phyloP scores from a whole-genome alignment of 2,329 filamentous ascomycete genomes.

The Colletotrichum echinochloae region DNA sequence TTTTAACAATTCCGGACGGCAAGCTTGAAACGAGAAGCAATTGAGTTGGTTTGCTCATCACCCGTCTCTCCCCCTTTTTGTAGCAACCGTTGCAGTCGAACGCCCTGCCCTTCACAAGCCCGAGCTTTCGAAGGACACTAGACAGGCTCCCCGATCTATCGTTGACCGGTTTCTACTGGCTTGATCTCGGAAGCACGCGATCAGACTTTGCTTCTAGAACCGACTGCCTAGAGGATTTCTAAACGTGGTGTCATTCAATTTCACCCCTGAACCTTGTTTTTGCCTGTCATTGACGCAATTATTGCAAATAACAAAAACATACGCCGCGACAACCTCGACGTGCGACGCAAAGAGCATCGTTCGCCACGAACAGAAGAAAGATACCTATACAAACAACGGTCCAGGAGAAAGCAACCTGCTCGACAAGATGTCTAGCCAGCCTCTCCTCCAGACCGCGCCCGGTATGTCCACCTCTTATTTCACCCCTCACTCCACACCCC shows the following conservation, averaged over 20 bases:
- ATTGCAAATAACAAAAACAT: not conserved
- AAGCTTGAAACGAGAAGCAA: conserved; percentile 1
- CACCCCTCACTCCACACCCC: not conserved
- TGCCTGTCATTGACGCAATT: not conserved
- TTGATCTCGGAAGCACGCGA: not conserved
- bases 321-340: not conserved
- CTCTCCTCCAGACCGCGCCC: conserved; percentile 92
- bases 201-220: not conserved
- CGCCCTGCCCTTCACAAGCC: conserved; percentile 15
- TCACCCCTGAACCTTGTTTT: not conserved
- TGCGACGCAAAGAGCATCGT: not conserved
- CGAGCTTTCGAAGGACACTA: conserved; percentile 26
- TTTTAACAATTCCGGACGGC: not conserved
- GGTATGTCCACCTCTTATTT: conserved; percentile 65
- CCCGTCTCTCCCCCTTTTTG: not conserved
- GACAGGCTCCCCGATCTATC: not conserved
- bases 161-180: not conserved
- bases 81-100: conserved; percentile 15
- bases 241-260: not conserved
- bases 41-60: not conserved
- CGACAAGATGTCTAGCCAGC: conserved; percentile 88
- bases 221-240: no score
- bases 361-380: not conserved
- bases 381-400: not conserved
- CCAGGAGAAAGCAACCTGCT: not conserved